phyloP scores from a whole-genome alignment of 2,329 filamentous ascomycete genomes.

The Claviceps pazoutovae region DNA sequence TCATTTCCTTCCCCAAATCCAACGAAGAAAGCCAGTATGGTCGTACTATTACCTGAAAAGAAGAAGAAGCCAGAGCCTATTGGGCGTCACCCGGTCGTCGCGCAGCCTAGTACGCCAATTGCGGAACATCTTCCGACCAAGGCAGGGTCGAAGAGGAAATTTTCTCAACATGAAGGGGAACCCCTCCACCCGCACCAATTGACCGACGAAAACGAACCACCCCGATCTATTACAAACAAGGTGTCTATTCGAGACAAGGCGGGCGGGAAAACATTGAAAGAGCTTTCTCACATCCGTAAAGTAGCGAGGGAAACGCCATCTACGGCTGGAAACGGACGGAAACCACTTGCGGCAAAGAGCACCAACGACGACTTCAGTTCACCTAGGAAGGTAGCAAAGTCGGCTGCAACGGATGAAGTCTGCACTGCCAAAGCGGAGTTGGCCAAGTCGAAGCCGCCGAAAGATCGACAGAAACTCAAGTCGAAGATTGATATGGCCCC shows the following conservation, averaged over 20 bases:
- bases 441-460: slow-evolving; percentile 13
- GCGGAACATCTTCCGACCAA: slow-evolving; percentile 19
- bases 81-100: not conserved
- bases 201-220: slow-evolving; percentile 17
- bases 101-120: not conserved
- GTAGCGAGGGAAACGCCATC: slow-evolving; percentile 23
- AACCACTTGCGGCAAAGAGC: slow-evolving; percentile 41
- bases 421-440: slow-evolving; percentile 25
- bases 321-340: slow-evolving; percentile 22
- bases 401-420: slow-evolving; percentile 20
- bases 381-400: slow-evolving; percentile 36
- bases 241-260: slow-evolving; percentile 21
- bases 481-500: slow-evolving; percentile 14
- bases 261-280: slow-evolving; percentile 31
- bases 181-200: slow-evolving; percentile 14
- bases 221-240: slow-evolving; percentile 11
- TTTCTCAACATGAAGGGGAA: slow-evolving; percentile 35
- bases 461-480: slow-evolving; percentile 15
- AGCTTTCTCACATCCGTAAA: slow-evolving; percentile 27
- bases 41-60: slow-evolving; percentile 15
- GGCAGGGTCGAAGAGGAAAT: slow-evolving; percentile 44
- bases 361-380: slow-evolving; percentile 46
- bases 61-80: slow-evolving; percentile 6
- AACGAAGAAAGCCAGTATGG: slow-evolving; percentile 7
- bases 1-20: slow-evolving; percentile 17